These are phyloP conservation scores for Prototheca cutis DNA, from an alignment of 163 green algal genomes.

Conservation along the genomic window DNA sequence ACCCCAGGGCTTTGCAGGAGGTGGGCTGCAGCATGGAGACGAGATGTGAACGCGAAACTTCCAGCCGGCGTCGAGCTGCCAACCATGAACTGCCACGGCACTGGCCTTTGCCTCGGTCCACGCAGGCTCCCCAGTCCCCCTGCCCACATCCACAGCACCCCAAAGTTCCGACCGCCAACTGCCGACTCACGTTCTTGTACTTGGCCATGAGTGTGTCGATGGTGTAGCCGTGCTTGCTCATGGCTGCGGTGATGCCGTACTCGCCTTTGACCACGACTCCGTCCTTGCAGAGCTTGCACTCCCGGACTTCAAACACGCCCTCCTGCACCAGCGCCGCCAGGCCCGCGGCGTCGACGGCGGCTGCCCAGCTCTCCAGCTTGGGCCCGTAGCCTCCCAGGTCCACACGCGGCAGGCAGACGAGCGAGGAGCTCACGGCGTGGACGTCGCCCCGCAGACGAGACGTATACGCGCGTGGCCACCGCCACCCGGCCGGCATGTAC, in stretches of 20 bases:
- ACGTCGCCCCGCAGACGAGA: constrained; percentile 20
- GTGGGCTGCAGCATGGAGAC: no score
- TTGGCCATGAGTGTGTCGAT: constrained; percentile 62
- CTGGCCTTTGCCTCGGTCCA: no score
- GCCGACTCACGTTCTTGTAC: constrained; percentile 23
- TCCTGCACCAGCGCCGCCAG: constrained; percentile 32
- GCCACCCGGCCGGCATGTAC: constrained; percentile 56
- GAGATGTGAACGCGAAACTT: not conserved
- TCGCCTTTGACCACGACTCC: constrained; percentile 54
- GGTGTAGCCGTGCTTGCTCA: constrained; percentile 51
- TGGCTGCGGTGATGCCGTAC: constrained; percentile 52
- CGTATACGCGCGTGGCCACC: constrained; percentile 60
- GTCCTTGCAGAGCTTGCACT: constrained; percentile 50
- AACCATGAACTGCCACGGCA: no score
- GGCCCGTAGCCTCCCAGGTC: constrained; percentile 54
- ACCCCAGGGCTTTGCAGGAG: no score
- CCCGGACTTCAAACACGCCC: constrained; percentile 38
- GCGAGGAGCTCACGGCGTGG: constrained; percentile 44
- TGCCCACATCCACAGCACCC: not conserved
- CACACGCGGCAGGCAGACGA: constrained; percentile 56
- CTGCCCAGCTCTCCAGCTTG: constrained; percentile 64
- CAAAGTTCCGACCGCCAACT: not conserved
- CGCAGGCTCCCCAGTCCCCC: no score
- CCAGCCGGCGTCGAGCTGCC: no score
- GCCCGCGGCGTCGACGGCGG: constrained; percentile 44